Evolutionary conservation across 805 yeast genomes (phyloP).

Genomic region (Millerozyma acaciae): DNA sequence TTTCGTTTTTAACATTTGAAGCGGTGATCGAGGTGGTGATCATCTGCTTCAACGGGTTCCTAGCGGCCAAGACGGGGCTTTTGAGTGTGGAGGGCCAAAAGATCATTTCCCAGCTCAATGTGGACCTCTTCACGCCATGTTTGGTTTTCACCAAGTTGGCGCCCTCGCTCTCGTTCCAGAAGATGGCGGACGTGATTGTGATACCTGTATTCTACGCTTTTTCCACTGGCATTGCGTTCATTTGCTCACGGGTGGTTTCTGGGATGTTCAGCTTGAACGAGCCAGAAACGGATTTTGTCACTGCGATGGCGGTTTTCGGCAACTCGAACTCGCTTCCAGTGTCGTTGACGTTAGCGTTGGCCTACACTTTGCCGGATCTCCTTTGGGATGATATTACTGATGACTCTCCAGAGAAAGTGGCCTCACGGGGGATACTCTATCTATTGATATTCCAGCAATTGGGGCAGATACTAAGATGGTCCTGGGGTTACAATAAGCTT

Average conservation of each 20-base stretch:
- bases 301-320: conserved; percentile 96
- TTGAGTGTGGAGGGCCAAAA: conserved; percentile 74
- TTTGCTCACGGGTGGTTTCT: conserved; percentile 57
- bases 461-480: conserved; percentile 81
- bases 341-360: conserved; percentile 75
- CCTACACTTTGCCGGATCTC: conserved; percentile 70
- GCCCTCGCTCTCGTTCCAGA: conserved; percentile 63
- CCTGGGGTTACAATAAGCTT: conserved; percentile 79
- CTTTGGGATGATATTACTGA: conserved; percentile 70
- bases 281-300: conserved; percentile 83
- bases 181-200: conserved; percentile 72
- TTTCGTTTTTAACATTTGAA: conserved; percentile 74
- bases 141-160: conserved; percentile 82
- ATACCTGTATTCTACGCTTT: conserved; percentile 84
- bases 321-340: conserved; percentile 95
- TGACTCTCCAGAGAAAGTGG: conserved; percentile 66
- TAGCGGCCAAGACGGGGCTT: conserved; percentile 73
- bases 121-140: conserved; percentile 92
- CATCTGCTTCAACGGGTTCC: conserved; percentile 80
- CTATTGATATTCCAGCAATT: conserved; percentile 74
- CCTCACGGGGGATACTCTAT: conserved; percentile 74
- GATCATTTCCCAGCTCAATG: conserved; percentile 71
- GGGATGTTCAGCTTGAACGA: conserved; percentile 54
- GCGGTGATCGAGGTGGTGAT: conserved; percentile 89
- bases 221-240: conserved; percentile 71